phyloP scores from a whole-genome alignment of 306 rosid species.

The Sicyos baderoa region DNA sequence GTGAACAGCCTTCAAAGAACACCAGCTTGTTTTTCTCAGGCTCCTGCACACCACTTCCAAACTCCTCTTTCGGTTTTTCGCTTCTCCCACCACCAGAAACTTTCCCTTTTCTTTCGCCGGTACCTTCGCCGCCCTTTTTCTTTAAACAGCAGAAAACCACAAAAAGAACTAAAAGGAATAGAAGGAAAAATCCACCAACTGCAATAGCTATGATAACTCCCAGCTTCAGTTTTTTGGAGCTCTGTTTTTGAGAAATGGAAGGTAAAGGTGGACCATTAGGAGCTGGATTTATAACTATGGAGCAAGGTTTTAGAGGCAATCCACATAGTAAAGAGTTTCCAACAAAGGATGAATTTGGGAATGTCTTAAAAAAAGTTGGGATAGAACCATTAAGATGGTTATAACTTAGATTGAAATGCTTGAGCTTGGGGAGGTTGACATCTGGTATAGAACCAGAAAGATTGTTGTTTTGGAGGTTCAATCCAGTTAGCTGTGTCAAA shows the following conservation, averaged over 20 bases:
- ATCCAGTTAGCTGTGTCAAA: conserved; percentile 53
- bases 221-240: conserved; percentile 45
- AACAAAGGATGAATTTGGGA: conserved; percentile 60
- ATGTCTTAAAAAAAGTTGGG: conserved; percentile 47
- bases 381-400: conserved; percentile 78
- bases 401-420: conserved; percentile 65
- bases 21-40: conserved; percentile 79
- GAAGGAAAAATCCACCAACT: conserved; percentile 52
- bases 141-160: conserved; percentile 49
- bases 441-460: conserved; percentile 65
- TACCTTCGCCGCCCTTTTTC: conserved; percentile 35
- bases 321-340: conserved; percentile 78
- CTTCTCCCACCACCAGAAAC: conserved; percentile 57
- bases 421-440: conserved; percentile 47
- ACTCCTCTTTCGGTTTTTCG: conserved; percentile 77
- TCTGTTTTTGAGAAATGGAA: conserved; percentile 28
- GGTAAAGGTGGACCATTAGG: conserved; percentile 33
- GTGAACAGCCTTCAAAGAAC: conserved; percentile 80
- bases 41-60: conserved; percentile 87
- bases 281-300: conserved; percentile 36
- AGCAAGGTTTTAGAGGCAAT: conserved; percentile 56
- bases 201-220: conserved; percentile 70
- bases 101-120: conserved; percentile 44
- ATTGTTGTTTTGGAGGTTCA: conserved; percentile 78
- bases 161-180: conserved; percentile 46